Conservation (phyloP, 352 stramenopile genomes). For the Pythium sp. region DNA sequence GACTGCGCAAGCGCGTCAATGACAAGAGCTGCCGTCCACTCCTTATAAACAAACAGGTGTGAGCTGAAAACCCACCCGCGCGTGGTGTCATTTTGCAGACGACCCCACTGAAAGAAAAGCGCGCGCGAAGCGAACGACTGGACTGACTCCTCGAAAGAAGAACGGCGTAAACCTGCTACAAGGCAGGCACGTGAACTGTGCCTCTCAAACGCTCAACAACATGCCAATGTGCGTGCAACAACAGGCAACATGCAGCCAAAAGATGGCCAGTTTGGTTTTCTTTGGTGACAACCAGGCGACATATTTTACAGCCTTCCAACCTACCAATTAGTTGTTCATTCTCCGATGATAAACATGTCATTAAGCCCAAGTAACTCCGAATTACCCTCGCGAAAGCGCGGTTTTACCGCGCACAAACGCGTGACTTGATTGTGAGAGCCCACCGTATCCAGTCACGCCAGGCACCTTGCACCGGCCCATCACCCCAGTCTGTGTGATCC, state of each 20-base stretch:
- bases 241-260: slow-evolving; percentile 8
- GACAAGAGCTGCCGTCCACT: not conserved
- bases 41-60: not conserved
- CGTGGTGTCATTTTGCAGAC: not conserved
- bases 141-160: not conserved
- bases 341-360: not conserved
- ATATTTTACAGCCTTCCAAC: not conserved
- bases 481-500: slow-evolving; percentile 24
- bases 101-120: not conserved
- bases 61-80: not conserved
- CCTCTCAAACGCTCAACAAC: slow-evolving; percentile 4
- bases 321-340: not conserved
- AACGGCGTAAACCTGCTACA: not conserved
- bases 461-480: not conserved
- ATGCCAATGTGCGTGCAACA: slow-evolving; percentile 4
- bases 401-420: not conserved
- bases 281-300: slow-evolving; percentile 8
- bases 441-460: slow-evolving; percentile 34
- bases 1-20: not conserved
- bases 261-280: slow-evolving; percentile 16
- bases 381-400: not conserved
- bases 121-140: not conserved
- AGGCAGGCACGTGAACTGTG: slow-evolving; percentile 12
- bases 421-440: slow-evolving; percentile 15
- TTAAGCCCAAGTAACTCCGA: not conserved